Evolutionary conservation across 768 basidiomycete genomes (phyloP), one percentile per base, ranked within the genome.

Genomic region (Trametes coccinea): DNA sequence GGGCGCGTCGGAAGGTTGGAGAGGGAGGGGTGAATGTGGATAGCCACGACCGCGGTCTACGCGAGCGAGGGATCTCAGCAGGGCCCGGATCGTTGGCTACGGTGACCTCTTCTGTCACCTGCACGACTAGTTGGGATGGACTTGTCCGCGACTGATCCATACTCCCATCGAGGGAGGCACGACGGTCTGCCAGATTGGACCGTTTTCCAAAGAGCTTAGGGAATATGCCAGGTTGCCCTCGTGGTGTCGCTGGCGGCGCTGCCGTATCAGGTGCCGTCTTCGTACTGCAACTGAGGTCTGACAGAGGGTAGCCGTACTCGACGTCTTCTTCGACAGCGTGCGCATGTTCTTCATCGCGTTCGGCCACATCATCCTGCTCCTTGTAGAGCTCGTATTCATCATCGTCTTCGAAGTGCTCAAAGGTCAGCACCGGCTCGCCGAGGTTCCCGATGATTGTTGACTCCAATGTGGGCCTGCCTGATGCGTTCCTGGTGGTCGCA

Each of bases 391-490:
- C 54, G 50, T 57, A 37, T 40, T 89, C 88, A 73, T 92, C 89
- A 69, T 92, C 90, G 76, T 90, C 29, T 10, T 27, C 89, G 71
- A 91, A 88, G 41, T n/a, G 47, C 62, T 60, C 62, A 55, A 61
- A 59, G 31, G 59, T 59, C 48, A 67, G 43, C 33, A 64, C 51
- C 16, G 61, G 61, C 6, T 58, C 66, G 31, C 66, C 66, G 44
- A 67, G 66, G 55, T 67, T 68, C 33, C 65, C 67, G 33, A 66
- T 60, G 54, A 67, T 53, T 43, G 45, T 63, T 30, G 58, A 57
- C 46, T 53, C 51, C 55, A 63, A 45, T 22, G 62, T 60, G n/a
- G 43, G 29, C 58, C 52, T 50, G 2, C 43, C 58, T 0, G 59
- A 39, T 31, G 39, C 16, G 48, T 44, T 40, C 30, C 16, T 17